Base-by-base conservation (phyloP, 768 basidiomycete species). In the Tulasnella sp. region DNA sequence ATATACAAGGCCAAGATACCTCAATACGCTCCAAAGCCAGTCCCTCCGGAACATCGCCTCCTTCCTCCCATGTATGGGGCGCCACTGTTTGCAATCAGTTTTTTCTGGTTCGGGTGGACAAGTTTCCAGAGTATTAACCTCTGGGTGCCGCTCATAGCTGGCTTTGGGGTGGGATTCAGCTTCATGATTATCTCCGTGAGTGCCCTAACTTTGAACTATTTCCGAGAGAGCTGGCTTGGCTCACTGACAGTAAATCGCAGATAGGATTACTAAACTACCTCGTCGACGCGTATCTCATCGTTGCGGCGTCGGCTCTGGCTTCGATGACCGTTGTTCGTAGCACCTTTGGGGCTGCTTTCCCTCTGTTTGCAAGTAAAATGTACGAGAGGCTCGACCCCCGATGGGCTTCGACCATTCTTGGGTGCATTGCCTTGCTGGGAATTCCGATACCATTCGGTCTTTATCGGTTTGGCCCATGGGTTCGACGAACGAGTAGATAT, bases 91-190 rank as follows among this genome's bases (percentile, higher is more conserved):
- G 84, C 84, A 16, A 84, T 87, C 77, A 83, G 85, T 77, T 85
- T 87, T 84, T 86, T 87, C 83, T 86, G 86, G 86, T 87, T 87
- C 50, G 87, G 86, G n/a, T 87, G 86, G 86, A 86, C 86, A n/a
- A 84, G 84, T 64, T 86, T 85, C 80, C 81, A 82, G 22, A 83
- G n/a, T 48, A 72, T 82, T 44, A 78, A 16, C 73, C 41, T 69
- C 31, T 82, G 81, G 83, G 81, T 60, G n/a, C 84, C 80, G 78
- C 80, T 81, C 81, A 79, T 81, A 37, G 80, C 80, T 16, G 82
- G 80, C 1, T 75, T 82, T 24, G 75, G 75, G 18, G 58, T 83
- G 46, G 83, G 80, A 6, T 50, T 80, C 44, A 18, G 60, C 7
- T 60, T 81, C 31, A 74, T 73, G 22, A 44, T 83, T 12, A 80